Percentiles rank a stretch among this genome's conserved stretches.
These are phyloP conservation scores for Pleoardoris graminearum DNA, from an alignment of 2,329 filamentous ascomycete species.

Conservation along the genomic window DNA sequence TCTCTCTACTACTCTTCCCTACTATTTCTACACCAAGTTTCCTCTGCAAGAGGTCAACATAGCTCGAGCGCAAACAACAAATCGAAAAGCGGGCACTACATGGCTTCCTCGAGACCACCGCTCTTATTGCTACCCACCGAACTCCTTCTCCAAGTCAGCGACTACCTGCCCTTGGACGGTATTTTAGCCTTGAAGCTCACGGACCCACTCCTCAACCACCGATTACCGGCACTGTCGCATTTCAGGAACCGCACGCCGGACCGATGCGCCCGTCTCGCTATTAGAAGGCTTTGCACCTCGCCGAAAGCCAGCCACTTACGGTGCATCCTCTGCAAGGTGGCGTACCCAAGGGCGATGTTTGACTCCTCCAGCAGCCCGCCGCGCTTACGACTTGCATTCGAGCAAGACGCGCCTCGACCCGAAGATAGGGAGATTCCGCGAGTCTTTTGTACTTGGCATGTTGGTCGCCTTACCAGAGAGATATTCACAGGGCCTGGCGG, in stretches of 20 bases:
- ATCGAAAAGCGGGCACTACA: background rate
- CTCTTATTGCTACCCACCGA: conserved; percentile 45
- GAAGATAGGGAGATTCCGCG: conserved; percentile 36
- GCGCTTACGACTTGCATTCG: conserved; percentile 20
- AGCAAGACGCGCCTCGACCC: conserved; percentile 5
- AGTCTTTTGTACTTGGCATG: conserved; percentile 41
- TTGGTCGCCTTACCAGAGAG: conserved; percentile 30
- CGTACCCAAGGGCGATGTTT: conserved; percentile 37
- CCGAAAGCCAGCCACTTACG: conserved; percentile 21
- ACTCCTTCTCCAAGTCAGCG: conserved; percentile 44
- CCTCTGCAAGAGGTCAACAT: too few relatives aligned
- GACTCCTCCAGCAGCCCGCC: conserved; percentile 34
- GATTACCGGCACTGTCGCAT: conserved; percentile 21
- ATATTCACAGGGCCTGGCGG: conserved; percentile 24
- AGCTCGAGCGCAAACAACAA: background rate
- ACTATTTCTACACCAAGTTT: background rate
- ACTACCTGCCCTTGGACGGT: conserved; percentile 42
- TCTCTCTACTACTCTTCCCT: background rate
- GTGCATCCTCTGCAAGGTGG: conserved; percentile 38
- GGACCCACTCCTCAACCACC: conserved; percentile 34
- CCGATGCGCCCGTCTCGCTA: conserved; percentile 35
- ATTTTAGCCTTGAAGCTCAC: conserved; percentile 46
- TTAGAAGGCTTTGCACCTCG: conserved; percentile 29
- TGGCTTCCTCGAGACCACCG: conserved; percentile 11
- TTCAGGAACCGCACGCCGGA: conserved; percentile 21